Evolutionary conservation across 2,329 filamentous ascomycete genomes (phyloP).

Genomic region (Sarocladium brachiariae): DNA sequence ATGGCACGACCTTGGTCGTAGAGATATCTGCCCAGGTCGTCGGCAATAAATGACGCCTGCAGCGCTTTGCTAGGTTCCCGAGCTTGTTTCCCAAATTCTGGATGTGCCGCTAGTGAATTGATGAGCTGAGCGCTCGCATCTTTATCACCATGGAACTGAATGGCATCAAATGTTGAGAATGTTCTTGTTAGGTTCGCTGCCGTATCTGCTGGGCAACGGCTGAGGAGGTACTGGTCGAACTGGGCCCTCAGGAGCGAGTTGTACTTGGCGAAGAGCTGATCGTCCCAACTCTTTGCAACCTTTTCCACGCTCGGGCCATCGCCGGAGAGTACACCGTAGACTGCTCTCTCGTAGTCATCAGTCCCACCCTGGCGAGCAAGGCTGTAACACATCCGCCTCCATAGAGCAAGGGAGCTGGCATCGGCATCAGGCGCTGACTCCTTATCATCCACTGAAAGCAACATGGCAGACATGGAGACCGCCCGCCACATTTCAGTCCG

Average conservation of each 20-base stretch:
- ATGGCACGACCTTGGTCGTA: slow-evolving; percentile 48
- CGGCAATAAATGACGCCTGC: slow-evolving; percentile 67
- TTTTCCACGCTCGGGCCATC: slow-evolving; percentile 71
- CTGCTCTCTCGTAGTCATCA: slow-evolving; percentile 77
- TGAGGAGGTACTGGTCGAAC: slow-evolving; percentile 65
- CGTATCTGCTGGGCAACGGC: slow-evolving; percentile 45
- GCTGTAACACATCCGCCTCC: slow-evolving; percentile 71
- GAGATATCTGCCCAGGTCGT: slow-evolving; percentile 50
- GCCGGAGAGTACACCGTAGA: slow-evolving; percentile 85
- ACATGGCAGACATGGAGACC: slow-evolving; percentile 68
- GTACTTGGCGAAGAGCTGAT: slow-evolving; percentile 80
- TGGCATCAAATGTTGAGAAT: slow-evolving; percentile 58
- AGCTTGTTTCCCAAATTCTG: slow-evolving; percentile 51
- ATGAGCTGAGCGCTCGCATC: slow-evolving; percentile 44
- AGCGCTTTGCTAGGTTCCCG: slow-evolving; percentile 64
- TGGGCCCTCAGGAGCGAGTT: slow-evolving; percentile 77
- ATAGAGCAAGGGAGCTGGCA: slow-evolving; percentile 51
- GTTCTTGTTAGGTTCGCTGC: slow-evolving; percentile 49
- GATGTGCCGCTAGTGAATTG: slow-evolving; percentile 49
- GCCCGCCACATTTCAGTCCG: slow-evolving; percentile 86
- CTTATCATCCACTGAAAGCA: slow-evolving; percentile 45
- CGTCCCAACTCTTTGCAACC: slow-evolving; percentile 75
- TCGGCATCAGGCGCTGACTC: slow-evolving; percentile 26
- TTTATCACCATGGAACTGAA: slow-evolving; percentile 55
- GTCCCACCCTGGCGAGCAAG: slow-evolving; percentile 61